phyloP scores from a whole-genome alignment of 345 rosid genomes.

The Citrus unshiu region DNA sequence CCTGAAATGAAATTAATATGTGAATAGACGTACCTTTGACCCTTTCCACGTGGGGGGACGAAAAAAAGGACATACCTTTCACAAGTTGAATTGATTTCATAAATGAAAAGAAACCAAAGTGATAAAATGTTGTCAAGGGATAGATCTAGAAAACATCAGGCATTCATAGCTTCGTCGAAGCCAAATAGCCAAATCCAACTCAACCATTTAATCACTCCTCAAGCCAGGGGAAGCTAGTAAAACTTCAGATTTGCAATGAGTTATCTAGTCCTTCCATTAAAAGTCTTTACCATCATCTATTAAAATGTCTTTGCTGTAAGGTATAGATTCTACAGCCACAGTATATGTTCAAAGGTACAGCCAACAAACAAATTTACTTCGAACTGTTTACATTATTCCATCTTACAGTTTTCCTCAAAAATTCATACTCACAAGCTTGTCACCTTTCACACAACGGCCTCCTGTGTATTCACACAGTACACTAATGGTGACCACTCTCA shows the following conservation, averaged over 20 bases:
- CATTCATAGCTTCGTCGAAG: not conserved
- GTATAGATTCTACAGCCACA: not conserved
- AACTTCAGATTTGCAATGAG: not conserved
- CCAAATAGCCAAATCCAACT: not conserved
- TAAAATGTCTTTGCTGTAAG: not conserved
- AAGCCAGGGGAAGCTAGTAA: no score
- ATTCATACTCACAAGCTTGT: not conserved
- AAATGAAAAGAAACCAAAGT: not conserved
- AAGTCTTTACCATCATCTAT: not conserved
- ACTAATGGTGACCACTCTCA: not conserved
- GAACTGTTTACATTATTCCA: not conserved
- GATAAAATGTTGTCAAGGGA: not conserved
- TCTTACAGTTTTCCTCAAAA: no score
- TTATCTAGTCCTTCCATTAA: no score
- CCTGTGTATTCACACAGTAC: not conserved
- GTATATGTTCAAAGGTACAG: not conserved
- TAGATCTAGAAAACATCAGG: not conserved
- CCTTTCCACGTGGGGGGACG: no score
- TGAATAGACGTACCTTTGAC: not conserved
- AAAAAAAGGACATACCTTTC: no score
- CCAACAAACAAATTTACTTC: not conserved
- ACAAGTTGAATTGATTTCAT: not conserved
- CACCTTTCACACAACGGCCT: not conserved
- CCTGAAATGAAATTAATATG: slow-evolving; percentile 33
- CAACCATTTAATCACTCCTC: not conserved